Evolutionary conservation across 1,139 yeast species (phyloP), one percentile per base, ranked within the genome.

Genomic region (Waltiozyma solani): DNA sequence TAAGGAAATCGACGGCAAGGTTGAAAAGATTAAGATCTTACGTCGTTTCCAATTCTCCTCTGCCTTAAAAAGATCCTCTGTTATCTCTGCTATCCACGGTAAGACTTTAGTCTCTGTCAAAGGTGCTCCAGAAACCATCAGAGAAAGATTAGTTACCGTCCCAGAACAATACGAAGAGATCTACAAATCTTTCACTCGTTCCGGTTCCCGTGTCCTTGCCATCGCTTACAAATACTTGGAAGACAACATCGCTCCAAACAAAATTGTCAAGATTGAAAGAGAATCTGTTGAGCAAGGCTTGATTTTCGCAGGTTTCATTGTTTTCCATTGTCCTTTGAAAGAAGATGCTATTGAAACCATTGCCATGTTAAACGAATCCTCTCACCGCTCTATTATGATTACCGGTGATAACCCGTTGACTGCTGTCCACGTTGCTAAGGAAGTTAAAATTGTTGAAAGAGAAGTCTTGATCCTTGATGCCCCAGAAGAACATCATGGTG

Each of bases 41-140:
- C 89, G 96, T 64, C 82, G 98, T 58, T 91, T 91, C 76, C 97
- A 91, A 64, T 91, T 91, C 59, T 86, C 96, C 35, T 89, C 97
- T 42, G 87, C 96, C 38, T 73, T 91, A 59, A 91, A 93, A 62
- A 80, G 99, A 64, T 89, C 97, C 11, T 76, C 96, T n/a, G 74
- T 94, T 35, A 76, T 91, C 51, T 83, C 96, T n/a, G 65, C 78
- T 38, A 70, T 67, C 46, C 64, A 75, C 37, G 67, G 67, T 36
- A 73, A 80, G 49, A 62, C 76, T 46, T 71, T 87, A 51, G 93
- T 89, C 37, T 82, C 96, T 50, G 95, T 81, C 34, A 93, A 93
- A 63, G 99, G 99, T 69, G 99, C 99, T 2, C 99, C 99, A n/a
- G 99, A 91, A 65, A 91, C 97, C 25, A 76, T 91, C 52, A 79